Evolutionary conservation across 495 filamentous ascomycete species (phyloP), one percentile per base, ranked within the genome.

Genomic region (Physcia stellaris): DNA sequence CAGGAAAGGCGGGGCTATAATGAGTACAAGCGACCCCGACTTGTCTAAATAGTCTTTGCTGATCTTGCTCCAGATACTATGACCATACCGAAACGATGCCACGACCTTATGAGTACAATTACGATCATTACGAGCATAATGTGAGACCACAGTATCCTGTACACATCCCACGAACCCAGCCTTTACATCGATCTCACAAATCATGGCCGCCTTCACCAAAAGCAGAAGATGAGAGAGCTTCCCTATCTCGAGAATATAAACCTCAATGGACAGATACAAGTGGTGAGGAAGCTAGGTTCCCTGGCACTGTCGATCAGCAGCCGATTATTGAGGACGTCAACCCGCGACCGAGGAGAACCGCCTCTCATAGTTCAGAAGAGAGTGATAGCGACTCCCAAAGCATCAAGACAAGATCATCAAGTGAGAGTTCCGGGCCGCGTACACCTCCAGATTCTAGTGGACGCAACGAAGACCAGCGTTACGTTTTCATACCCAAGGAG

Each of bases 241-340:
- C 65, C 21, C 57, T 69, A 7, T 51, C 58, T 19, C 56, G 58
- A 42, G 65, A 69, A 46, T 37, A 64, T 10, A 30, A 59, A 57
- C 35, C 42, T 55, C 23, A 49, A 53, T 27, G 45, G 53, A 13
- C 37, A 59, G 32, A 58, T 54, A 18, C 58, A 55, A 1, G 60
- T 56, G 22, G 18, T 58, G 59, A 64, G 35, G 65, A 62, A 19
- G 54, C 52, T n/a, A 50, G 54, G 35, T 42, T 31, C 42, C 54
- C 64, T 40, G 67, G 67, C 26, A 54, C 54, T 18, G 45, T 68
- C 42, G 62, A 68, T 38, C 67, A 71, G 39, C 52, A 55, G 15
- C 66, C 66, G 0, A 49, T 71, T 35, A 50, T 71, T 20, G 38
- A 64, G 19, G 43, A 54, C 28, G 41, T 43, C 27, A 32, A 48